A percentile compares a stretch with the other conserved stretches of the same genome.
Evolutionary conservation across 768 basidiomycete genomes (phyloP).

Genomic region (Cytidiella melzeri): DNA sequence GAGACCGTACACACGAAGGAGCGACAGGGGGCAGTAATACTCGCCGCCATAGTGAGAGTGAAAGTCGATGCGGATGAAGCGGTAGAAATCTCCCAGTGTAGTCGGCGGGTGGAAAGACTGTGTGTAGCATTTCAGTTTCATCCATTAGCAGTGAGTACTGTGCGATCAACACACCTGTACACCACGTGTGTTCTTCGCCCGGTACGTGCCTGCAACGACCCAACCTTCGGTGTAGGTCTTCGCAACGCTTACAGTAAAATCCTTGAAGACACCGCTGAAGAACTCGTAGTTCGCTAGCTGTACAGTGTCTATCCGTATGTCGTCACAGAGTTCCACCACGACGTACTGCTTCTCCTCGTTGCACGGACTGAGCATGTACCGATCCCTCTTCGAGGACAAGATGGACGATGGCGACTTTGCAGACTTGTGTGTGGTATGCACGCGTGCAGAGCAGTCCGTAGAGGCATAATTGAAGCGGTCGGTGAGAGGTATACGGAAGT

Average conservation of each 20-base stretch:
- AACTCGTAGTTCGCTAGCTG: constrained; percentile 98
- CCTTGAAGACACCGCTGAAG: constrained; percentile 94
- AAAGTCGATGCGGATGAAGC: constrained; percentile 92
- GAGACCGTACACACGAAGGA: constrained; percentile 90
- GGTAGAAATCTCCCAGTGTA: constrained; percentile 79
- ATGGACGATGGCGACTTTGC: constrained; percentile 83
- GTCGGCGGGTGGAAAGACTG: constrained; percentile 76
- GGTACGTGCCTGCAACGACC: constrained; percentile 70
- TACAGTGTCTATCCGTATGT: constrained; percentile 93
- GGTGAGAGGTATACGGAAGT: constrained; percentile 67
- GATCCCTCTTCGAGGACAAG: constrained; percentile 82
- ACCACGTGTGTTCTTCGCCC: constrained; percentile 85
- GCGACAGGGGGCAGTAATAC: constrained; percentile 92
- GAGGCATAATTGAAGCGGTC: constrained; percentile 96
- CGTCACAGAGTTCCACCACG: constrained; percentile 95
- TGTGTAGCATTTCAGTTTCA: not conserved
- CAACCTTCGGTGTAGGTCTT: constrained; percentile 38
- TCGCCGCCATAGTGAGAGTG: constrained; percentile 90
- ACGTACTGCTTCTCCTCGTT: constrained; percentile 63
- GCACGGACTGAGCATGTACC: constrained; percentile 97
- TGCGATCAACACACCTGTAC: constrained; percentile 61
- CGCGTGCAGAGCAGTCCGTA: constrained; percentile 87
- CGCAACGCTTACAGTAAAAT: constrained; percentile 76
- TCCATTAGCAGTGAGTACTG: not conserved
- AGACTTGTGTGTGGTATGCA: constrained; percentile 75